Conservation (phyloP, 495 filamentous ascomycete genomes). For the Aspergillus kassunensis region DNA sequence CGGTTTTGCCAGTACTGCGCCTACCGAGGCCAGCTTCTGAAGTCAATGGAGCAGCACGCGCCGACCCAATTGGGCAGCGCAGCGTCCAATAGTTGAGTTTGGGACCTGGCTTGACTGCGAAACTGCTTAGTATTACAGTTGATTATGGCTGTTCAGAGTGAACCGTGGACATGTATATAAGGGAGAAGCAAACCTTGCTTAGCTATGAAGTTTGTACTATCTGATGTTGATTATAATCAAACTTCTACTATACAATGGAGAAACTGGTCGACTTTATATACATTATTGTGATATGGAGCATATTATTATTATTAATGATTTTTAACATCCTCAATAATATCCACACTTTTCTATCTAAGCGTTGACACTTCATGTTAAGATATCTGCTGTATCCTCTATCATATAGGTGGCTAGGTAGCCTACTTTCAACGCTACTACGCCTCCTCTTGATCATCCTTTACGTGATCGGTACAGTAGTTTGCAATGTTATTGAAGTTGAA, state of each 20-base stretch:
- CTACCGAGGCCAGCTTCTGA: neutral
- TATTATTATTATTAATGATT: neutral
- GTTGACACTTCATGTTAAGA: neutral
- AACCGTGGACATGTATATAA: neutral
- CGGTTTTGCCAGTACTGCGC: neutral
- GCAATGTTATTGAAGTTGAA: conserved; percentile 10
- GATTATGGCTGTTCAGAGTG: neutral
- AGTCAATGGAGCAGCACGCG: neutral
- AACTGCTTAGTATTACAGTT: neutral
- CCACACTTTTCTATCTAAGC: neutral
- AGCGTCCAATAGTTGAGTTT: too few species aligned
- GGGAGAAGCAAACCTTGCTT: neutral
- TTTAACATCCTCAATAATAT: neutral
- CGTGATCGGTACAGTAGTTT: conserved; percentile 7
- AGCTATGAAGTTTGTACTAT: neutral
- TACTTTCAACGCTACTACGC: neutral
- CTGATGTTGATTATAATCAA: neutral
- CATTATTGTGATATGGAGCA: neutral
- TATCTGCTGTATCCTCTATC: neutral
- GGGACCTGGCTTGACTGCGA: neutral
- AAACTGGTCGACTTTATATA: neutral
- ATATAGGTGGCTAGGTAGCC: neutral
- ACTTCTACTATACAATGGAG: neutral
- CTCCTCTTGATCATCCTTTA: conserved; percentile 6
- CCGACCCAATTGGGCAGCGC: neutral